phyloP scores from a whole-genome alignment of 352 stramenopile genomes.

The Globisporangium irregulare region DNA sequence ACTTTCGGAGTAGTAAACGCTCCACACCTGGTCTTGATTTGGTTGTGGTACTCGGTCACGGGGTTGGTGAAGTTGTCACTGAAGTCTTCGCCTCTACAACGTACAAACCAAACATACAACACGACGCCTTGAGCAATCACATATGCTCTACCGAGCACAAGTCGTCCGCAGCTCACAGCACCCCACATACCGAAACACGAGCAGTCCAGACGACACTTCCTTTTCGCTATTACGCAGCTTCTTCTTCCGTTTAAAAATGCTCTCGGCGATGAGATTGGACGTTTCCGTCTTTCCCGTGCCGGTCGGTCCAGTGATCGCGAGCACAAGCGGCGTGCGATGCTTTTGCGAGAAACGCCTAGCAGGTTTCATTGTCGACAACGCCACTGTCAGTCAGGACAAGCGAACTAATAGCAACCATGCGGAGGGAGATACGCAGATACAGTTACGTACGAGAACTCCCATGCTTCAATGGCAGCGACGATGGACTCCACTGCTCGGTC shows the following conservation, averaged over 20 bases:
- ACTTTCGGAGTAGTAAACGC: no score
- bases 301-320: constrained; percentile 88
- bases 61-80: constrained; percentile 82
- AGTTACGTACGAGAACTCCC: constrained; percentile 72
- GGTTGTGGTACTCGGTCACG: constrained; percentile 77
- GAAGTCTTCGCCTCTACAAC: constrained; percentile 75
- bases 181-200: constrained; percentile 25
- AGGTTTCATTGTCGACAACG: not conserved
- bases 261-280: constrained; percentile 79
- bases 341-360: constrained; percentile 44
- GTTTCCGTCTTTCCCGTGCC: constrained; percentile 91
- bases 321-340: constrained; percentile 71
- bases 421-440: no score
- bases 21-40: constrained; percentile 74
- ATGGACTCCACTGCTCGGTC: constrained; percentile 62
- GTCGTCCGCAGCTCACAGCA: not conserved
- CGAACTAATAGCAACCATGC: constrained; percentile 1
- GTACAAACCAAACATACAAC: not conserved
- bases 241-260: constrained; percentile 77
- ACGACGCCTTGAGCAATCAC: not conserved
- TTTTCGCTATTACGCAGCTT: constrained; percentile 74
- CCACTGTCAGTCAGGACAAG: not conserved
- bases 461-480: constrained; percentile 69
- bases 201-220: constrained; percentile 53
- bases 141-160: no score